These are phyloP conservation scores for Eucalyptus erythrocorys DNA, from an alignment of 345 rosid species.

Conservation along the genomic window DNA sequence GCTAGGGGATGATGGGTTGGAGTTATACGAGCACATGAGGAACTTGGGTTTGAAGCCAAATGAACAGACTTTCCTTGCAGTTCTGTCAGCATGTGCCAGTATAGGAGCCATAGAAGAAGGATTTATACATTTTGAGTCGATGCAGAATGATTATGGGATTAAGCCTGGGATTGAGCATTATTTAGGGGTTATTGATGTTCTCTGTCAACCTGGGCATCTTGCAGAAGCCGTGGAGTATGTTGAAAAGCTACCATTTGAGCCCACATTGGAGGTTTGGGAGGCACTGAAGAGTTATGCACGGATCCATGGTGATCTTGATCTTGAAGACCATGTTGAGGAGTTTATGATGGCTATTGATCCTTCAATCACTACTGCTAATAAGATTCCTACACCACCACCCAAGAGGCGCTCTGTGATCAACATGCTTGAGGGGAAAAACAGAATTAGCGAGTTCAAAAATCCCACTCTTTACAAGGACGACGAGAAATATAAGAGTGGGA, in stretches of 20 bases:
- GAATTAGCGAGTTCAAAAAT: slow-evolving; percentile 19
- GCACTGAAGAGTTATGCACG: slow-evolving; percentile 16
- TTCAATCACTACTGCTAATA: slow-evolving; percentile 8
- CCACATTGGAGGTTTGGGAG: slow-evolving; percentile 28
- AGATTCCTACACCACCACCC: slow-evolving; percentile 13
- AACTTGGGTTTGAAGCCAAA: slow-evolving; percentile 21
- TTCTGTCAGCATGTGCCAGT: slow-evolving; percentile 24
- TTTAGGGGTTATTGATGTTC: slow-evolving; percentile 24
- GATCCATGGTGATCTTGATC: slow-evolving; percentile 26
- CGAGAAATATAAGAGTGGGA: slow-evolving; percentile 19
- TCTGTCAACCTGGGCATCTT: slow-evolving; percentile 27
- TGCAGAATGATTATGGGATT: slow-evolving; percentile 22
- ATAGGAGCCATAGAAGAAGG: slow-evolving; percentile 39
- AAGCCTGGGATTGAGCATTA: slow-evolving; percentile 20
- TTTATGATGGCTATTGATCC: slow-evolving; percentile 17
- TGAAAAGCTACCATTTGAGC: slow-evolving; percentile 21
- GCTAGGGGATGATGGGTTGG: slow-evolving; percentile 32
- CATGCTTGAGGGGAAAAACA: slow-evolving; percentile 36
- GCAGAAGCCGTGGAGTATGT: slow-evolving; percentile 18
- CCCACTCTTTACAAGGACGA: slow-evolving; percentile 33
- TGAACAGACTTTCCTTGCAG: slow-evolving; percentile 26
- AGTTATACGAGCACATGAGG: slow-evolving; percentile 29
- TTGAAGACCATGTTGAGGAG: slow-evolving; percentile 27
- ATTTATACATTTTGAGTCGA: slow-evolving; percentile 26
- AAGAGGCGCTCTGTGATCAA: slow-evolving; percentile 7